Evolutionary conservation across 2,329 filamentous ascomycete genomes (phyloP).

Genomic region (Neurospora sp.): DNA sequence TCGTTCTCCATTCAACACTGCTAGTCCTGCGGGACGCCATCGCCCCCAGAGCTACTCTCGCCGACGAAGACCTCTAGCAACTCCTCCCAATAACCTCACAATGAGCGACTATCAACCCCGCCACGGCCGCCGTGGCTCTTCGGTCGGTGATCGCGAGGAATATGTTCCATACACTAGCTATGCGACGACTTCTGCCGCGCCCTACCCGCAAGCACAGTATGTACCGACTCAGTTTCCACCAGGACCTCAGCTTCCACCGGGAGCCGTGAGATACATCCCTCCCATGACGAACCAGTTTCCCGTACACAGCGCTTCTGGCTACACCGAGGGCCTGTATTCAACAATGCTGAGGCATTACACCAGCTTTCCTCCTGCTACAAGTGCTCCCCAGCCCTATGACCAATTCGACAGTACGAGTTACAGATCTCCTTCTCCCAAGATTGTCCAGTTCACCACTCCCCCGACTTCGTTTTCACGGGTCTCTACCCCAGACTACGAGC

Average conservation of each 20-base stretch:
- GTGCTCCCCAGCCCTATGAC: not conserved
- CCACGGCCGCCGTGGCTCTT: not conserved
- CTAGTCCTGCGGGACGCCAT: not conserved
- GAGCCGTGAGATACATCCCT: not conserved
- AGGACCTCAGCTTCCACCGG: not conserved
- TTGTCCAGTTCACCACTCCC: not conserved
- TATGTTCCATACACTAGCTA: not conserved
- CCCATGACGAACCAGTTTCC: not conserved
- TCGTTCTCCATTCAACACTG: not conserved
- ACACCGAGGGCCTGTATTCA: not conserved
- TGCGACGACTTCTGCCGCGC: not conserved
- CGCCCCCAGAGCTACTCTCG: not conserved
- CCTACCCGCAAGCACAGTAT: not conserved
- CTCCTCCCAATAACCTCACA: not conserved
- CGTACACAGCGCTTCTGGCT: not conserved
- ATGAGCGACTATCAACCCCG: not conserved
- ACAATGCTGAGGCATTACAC: not conserved
- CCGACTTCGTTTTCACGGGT: not conserved
- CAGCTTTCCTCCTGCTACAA: not conserved
- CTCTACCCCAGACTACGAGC: not conserved
- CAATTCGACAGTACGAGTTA: not conserved
- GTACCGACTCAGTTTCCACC: not conserved
- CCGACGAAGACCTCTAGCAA: not conserved
- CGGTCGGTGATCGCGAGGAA: not conserved
- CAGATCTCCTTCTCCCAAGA: not conserved